Evolutionary conservation across 257 asterid genomes (phyloP).

Genomic region (Nicotiana paniculata): DNA sequence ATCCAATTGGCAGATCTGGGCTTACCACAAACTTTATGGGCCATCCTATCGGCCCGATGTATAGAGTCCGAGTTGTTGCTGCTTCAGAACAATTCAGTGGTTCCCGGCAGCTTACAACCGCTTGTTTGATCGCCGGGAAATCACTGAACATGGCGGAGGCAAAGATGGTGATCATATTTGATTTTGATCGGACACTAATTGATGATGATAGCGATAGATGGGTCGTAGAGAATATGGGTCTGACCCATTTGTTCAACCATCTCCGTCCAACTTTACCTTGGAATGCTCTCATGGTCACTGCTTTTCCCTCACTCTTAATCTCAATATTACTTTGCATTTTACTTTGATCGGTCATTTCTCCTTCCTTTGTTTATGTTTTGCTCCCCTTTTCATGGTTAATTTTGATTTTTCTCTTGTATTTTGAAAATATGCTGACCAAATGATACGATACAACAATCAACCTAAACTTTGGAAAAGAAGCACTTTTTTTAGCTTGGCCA

Average conservation of each 20-base stretch:
- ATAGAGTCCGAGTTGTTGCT: neutral
- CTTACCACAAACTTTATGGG: neutral
- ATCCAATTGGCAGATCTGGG: neutral
- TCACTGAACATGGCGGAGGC: neutral
- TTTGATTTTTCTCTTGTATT: neutral
- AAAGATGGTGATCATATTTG: constrained; percentile 44
- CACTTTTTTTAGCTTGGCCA: too few relatives aligned
- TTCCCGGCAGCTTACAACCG: neutral
- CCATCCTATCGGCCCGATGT: neutral
- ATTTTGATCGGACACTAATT: constrained; percentile 70
- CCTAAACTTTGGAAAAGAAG: neutral
- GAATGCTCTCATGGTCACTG: constrained; percentile 75
- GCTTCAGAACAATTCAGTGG: neutral
- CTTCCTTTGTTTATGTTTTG: neutral
- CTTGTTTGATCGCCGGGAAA: neutral
- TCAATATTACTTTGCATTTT: neutral
- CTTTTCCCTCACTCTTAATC: neutral
- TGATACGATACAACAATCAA: neutral
- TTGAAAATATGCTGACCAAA: too few relatives aligned
- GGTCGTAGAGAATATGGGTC: constrained; percentile 61
- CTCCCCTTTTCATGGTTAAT: too few relatives aligned
- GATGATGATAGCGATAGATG: constrained; percentile 78
- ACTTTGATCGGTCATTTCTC: neutral
- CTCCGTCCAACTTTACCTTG: constrained; percentile 65
- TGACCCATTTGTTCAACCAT: constrained; percentile 46